A percentile compares a stretch with the other conserved stretches of the same genome.
phyloP scores from a whole-genome alignment of 495 filamentous ascomycete species.

The Podospora pseudopauciseta region DNA sequence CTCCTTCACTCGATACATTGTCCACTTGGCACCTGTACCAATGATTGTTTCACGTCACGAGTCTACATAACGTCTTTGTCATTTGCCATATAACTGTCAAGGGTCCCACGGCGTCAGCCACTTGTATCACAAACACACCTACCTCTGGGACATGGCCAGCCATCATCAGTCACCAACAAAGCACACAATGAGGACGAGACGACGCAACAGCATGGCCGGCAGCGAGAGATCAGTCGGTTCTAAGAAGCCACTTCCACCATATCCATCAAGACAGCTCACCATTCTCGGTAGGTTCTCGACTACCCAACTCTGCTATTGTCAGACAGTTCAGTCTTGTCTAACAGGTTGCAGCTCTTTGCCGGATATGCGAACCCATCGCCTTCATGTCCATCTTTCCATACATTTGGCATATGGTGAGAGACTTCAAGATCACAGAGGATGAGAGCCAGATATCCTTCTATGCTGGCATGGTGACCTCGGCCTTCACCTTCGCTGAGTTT shows the following conservation, averaged over 20 bases:
- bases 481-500: slow-evolving; percentile 95
- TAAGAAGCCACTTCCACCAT: slow-evolving; percentile 36
- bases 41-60: background rate
- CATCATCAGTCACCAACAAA: background rate
- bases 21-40: background rate
- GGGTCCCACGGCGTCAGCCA: background rate
- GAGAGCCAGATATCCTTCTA: slow-evolving; percentile 82
- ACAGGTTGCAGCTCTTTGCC: slow-evolving; percentile 68
- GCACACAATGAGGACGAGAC: slow-evolving; percentile 19
- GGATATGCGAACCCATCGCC: slow-evolving; percentile 97
- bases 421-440: slow-evolving; percentile 79
- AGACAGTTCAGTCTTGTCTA: slow-evolving; percentile 24
- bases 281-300: slow-evolving; percentile 58
- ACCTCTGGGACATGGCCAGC: background rate
- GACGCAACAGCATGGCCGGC: slow-evolving; percentile 17
- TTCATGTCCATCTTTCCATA: slow-evolving; percentile 99
- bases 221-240: background rate
- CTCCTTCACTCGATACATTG: background rate
- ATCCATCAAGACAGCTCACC: slow-evolving; percentile 60
- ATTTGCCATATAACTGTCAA: background rate
- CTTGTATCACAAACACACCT: background rate
- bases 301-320: background rate
- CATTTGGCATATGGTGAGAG: slow-evolving; percentile 95
- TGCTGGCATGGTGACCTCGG: slow-evolving; percentile 92
- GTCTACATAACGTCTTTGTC: background rate